A percentile compares a stretch with the other conserved stretches of the same genome.
phyloP scores from a whole-genome alignment of 768 basidiomycete genomes.

The Mycena belliarum region DNA sequence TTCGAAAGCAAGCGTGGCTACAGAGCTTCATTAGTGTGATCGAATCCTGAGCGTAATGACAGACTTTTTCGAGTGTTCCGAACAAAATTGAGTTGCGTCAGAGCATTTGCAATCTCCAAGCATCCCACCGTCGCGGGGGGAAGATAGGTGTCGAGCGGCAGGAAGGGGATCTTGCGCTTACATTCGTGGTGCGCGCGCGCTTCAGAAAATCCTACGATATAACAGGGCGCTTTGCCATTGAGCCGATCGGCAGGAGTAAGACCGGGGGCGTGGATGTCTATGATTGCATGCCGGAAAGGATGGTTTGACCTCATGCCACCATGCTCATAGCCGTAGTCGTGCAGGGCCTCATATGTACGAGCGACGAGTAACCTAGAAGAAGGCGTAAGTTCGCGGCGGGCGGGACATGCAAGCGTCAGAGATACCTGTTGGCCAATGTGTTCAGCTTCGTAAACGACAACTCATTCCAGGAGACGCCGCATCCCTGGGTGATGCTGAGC shows the following conservation, averaged over 20 bases:
- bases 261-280: background rate
- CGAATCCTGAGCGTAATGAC: no score
- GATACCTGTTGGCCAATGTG: slow-evolving; percentile 7
- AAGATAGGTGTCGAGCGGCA: background rate
- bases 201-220: slow-evolving; percentile 6
- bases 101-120: background rate
- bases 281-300: background rate
- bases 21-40: no score
- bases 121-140: background rate
- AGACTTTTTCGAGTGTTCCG: no score
- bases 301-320: background rate
- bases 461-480: slow-evolving; percentile 2
- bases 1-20: background rate
- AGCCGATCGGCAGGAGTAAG: background rate
- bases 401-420: no score
- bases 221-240: slow-evolving; percentile 5
- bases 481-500: slow-evolving; percentile 8
- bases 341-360: slow-evolving; percentile 2
- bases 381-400: no score
- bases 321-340: background rate
- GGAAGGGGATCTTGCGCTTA: background rate
- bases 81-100: background rate
- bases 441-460: background rate
- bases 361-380: background rate
- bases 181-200: background rate